Base-by-base conservation (phyloP, 2,329 filamentous ascomycete genomes). In the Tolypocladium album region DNA sequence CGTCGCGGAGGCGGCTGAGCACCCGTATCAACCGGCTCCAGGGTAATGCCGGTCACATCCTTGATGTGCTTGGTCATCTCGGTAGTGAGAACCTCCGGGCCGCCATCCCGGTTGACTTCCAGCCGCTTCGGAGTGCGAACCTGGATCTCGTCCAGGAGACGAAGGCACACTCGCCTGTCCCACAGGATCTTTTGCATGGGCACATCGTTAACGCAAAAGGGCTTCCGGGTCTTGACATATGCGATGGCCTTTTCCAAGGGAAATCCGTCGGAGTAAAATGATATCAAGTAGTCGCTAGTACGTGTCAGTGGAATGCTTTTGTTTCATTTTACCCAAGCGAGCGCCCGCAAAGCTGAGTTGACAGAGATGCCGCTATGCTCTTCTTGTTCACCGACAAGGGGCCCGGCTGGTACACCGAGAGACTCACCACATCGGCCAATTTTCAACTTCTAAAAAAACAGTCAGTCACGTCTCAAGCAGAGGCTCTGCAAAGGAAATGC, bases 261-360 rank as follows among this genome's bases (percentile, higher is more conserved):
- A 66, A 99, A 99, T 0, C 94, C 94, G 72, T 97, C 93, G 0
- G 93, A 97, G 75, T 97, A 99, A 76, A 99, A 99, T 3, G 92
- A 96, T 69, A 99, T 96, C 60, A 99, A 77, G 69, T 96, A 99
- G 75, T 99, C 94, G 74, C 82, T 84, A 63, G 27, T 53, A 43
- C 31, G 22, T 62, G 62, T 66, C 56, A 67, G 68, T 68, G 58
- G 58, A 58, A 61, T 34, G 59, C 61, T 38, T 38, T 39, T 43
- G 47, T 31, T 11, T 64, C 61, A 38, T 56, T 61, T 50, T 15
- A 55, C 31, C 11, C 31, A 38, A 15, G 50, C 50, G 13, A 8
- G 50, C 50, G 31, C 31, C 11, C 12, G 50, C 50, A 8, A 3
- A 36, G 31, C 31, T 15, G 31, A 55, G 50, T 22, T 22, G 60